Evolutionary conservation across 352 stramenopile species (phyloP).

Genomic region (Phytophthora hybrid): DNA sequence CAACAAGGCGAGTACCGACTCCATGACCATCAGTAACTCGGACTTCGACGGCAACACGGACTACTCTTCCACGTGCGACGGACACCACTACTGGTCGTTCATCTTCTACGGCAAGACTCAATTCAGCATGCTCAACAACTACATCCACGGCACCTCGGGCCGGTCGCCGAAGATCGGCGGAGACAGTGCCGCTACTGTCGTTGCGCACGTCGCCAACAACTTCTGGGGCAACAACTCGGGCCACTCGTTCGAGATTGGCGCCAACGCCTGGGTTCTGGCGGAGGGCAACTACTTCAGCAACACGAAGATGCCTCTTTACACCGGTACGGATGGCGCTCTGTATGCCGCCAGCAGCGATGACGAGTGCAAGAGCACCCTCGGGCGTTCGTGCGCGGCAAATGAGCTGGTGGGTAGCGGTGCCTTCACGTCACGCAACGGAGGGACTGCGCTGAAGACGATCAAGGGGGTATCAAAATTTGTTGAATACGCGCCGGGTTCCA

Average conservation of each 20-base stretch:
- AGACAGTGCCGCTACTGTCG: too few relatives aligned
- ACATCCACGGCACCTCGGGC: too few relatives aligned
- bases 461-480: slow-evolving; percentile 19
- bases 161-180: too few relatives aligned
- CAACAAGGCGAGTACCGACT: too few relatives aligned
- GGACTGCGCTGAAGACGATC: slow-evolving; percentile 25
- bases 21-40: too few relatives aligned
- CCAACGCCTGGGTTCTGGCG: slow-evolving; percentile 32
- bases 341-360: slow-evolving; percentile 21
- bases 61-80: too few relatives aligned
- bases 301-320: slow-evolving; percentile 30
- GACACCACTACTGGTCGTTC: too few relatives aligned
- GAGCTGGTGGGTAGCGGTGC: slow-evolving; percentile 25
- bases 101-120: too few relatives aligned
- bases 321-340: slow-evolving; percentile 20
- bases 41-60: too few relatives aligned
- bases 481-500: slow-evolving; percentile 9
- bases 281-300: slow-evolving; percentile 57
- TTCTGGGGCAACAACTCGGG: too few relatives aligned
- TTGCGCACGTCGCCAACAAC: too few relatives aligned
- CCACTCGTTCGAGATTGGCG: slow-evolving; percentile 40
- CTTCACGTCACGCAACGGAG: slow-evolving; percentile 27
- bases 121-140: too few relatives aligned
- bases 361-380: slow-evolving; percentile 31
- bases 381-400: slow-evolving; percentile 30